These are phyloP conservation scores for Paulownia fortunei DNA, from an alignment of 257 asterid genomes.

Conservation along the genomic window DNA sequence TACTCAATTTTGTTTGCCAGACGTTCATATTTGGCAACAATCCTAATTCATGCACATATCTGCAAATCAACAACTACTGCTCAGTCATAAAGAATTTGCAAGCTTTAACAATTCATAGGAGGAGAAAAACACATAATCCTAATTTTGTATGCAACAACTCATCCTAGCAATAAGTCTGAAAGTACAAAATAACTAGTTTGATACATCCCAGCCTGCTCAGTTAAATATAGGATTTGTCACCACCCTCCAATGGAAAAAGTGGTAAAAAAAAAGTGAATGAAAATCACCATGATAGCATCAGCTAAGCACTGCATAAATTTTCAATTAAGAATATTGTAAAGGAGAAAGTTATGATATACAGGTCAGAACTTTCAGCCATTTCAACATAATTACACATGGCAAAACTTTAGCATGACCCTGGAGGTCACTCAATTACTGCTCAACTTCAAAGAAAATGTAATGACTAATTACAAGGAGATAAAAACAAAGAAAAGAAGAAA, in stretches of 20 bases:
- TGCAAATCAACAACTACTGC: neutral
- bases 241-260: too few species aligned
- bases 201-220: too few species aligned
- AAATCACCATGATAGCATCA: too few species aligned
- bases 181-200: neutral
- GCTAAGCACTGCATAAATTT: too few species aligned
- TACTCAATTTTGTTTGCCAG: neutral
- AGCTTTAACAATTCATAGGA: neutral
- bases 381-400: too few species aligned
- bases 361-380: too few species aligned
- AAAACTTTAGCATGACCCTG: too few species aligned
- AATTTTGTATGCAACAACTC: neutral
- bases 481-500: neutral
- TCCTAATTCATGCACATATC: neutral
- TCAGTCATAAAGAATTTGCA: neutral
- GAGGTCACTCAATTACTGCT: neutral
- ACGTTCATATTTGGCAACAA: neutral
- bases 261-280: too few species aligned
- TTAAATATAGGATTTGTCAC: too few species aligned
- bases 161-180: neutral
- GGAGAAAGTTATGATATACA: too few species aligned
- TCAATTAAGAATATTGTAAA: too few species aligned
- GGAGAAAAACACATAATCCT: too few species aligned
- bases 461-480: neutral
- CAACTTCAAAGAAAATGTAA: neutral